Evolutionary conservation across 1,284 basidiomycete genomes (phyloP).

Genomic region (Papiliotrema laurentii): DNA sequence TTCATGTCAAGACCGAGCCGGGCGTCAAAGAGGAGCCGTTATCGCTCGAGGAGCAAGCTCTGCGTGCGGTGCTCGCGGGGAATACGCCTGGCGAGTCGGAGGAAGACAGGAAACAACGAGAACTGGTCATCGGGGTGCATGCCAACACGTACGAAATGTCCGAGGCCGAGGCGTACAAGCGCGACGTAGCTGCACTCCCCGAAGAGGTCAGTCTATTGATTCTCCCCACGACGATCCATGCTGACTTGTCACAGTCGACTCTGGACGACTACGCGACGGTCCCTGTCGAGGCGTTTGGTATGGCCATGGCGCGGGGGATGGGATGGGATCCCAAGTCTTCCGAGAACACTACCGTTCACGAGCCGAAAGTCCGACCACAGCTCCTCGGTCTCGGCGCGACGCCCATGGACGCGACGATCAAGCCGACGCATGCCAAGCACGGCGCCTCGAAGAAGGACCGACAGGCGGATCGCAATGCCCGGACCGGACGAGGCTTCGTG

Average conservation of each 20-base stretch:
- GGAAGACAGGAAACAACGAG: constrained; percentile 46
- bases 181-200: constrained; percentile 73
- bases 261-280: constrained; percentile 85
- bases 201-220: constrained; percentile 49
- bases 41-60: constrained; percentile 39
- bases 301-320: constrained; percentile 92
- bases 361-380: constrained; percentile 73
- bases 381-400: constrained; percentile 88
- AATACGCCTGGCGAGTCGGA: constrained; percentile 39
- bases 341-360: constrained; percentile 71
- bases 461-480: constrained; percentile 12
- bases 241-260: constrained; percentile 51
- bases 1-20: neutral
- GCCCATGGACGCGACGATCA: constrained; percentile 43
- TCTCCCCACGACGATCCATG: neutral
- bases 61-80: constrained; percentile 38
- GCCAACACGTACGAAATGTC: constrained; percentile 41
- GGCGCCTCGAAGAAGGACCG: constrained; percentile 27
- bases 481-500: constrained; percentile 39
- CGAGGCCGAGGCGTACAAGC: constrained; percentile 73
- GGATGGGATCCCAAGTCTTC: constrained; percentile 65
- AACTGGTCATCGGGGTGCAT: constrained; percentile 55
- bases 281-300: constrained; percentile 88
- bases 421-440: constrained; percentile 21
- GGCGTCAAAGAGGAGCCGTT: constrained; percentile 24